phyloP scores from a whole-genome alignment of 805 yeast genomes.

The Candida railenensis region DNA sequence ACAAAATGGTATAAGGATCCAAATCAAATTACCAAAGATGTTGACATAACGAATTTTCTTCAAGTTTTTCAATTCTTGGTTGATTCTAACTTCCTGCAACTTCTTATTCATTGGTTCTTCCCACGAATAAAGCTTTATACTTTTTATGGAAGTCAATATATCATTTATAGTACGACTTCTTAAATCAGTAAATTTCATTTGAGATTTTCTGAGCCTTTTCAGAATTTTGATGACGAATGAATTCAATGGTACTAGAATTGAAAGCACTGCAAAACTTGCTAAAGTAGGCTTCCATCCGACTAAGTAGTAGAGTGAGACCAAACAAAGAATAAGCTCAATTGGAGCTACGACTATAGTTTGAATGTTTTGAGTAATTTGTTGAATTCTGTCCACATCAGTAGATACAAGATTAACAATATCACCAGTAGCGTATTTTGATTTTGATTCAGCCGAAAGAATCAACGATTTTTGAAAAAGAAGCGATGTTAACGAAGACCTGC shows the following conservation, averaged over 20 bases:
- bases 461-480: constrained; percentile 71
- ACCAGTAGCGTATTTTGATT: constrained; percentile 63
- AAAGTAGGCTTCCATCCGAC: constrained; percentile 55
- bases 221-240: constrained; percentile 40
- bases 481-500: constrained; percentile 65
- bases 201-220: constrained; percentile 46
- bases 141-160: constrained; percentile 56
- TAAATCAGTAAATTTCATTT: constrained; percentile 62
- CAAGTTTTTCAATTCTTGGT: constrained; percentile 53
- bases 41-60: constrained; percentile 45
- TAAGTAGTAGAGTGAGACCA: constrained; percentile 52
- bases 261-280: constrained; percentile 54
- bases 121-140: constrained; percentile 70
- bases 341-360: constrained; percentile 62
- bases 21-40: constrained; percentile 51
- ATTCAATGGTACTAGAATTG: constrained; percentile 59
- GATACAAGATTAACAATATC: constrained; percentile 78
- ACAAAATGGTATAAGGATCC: constrained; percentile 64
- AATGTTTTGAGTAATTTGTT: constrained; percentile 53
- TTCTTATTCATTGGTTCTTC: constrained; percentile 61
- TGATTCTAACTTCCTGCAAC: constrained; percentile 53
- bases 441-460: constrained; percentile 62
- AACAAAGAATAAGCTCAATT: constrained; percentile 50
- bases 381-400: constrained; percentile 69
- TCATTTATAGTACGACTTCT: constrained; percentile 62